Evolutionary conservation across 2,329 filamentous ascomycete genomes (phyloP).

Genomic region (Cadophora luteo-olivacea): DNA sequence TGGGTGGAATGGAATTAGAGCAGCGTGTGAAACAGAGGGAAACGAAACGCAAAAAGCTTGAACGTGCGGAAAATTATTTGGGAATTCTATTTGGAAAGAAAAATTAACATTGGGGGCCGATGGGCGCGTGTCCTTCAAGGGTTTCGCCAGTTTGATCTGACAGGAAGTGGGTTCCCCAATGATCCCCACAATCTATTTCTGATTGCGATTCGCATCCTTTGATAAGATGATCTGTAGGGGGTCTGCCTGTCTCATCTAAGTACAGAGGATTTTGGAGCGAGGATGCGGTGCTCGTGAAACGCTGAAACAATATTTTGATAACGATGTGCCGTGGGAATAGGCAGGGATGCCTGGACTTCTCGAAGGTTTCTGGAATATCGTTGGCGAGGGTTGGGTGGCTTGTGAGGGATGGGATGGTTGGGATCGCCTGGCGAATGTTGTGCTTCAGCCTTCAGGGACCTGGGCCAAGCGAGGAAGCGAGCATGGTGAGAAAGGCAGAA

Average conservation of each 20-base stretch:
- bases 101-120: constrained; percentile 12
- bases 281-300: constrained; percentile 1
- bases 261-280: not conserved
- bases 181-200: constrained; percentile 10
- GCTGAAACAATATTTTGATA: not conserved
- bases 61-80: not conserved
- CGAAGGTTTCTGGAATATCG: constrained; percentile 8
- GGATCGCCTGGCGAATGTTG: constrained; percentile 4
- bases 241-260: not conserved
- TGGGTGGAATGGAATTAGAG: not conserved
- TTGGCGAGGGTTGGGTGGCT: not conserved
- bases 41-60: constrained; percentile 9
- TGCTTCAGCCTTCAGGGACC: not conserved
- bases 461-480: constrained; percentile 1
- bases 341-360: constrained; percentile 7
- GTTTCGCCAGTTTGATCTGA: not conserved
- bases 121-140: not conserved
- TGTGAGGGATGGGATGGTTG: not conserved
- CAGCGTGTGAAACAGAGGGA: not conserved
- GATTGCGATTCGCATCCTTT: constrained; percentile 12
- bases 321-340: not conserved
- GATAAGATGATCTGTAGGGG: not conserved
- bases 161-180: constrained; percentile 14
- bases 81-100: not conserved
- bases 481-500: not conserved